A percentile compares a stretch with the other conserved stretches of the same genome.
Evolutionary conservation across 352 stramenopile species (phyloP).

Genomic region (Phytophthora nicotianae): DNA sequence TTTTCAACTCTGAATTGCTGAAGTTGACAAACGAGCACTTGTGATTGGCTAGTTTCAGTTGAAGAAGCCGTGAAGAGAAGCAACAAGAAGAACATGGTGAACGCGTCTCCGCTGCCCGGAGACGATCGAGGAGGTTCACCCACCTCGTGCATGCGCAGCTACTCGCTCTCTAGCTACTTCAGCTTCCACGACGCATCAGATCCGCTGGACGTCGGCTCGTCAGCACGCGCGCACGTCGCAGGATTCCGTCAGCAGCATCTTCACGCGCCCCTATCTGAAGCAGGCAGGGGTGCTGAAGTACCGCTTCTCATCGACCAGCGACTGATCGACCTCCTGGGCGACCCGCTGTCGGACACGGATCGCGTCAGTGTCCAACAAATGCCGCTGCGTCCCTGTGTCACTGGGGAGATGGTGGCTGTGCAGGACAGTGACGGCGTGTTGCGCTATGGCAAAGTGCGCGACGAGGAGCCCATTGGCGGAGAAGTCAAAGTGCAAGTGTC

Average conservation of each 20-base stretch:
- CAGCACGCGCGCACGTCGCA: not conserved
- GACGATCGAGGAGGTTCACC: constrained; percentile 9
- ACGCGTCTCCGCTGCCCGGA: constrained; percentile 12
- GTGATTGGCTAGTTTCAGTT: constrained; percentile 10
- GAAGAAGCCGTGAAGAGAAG: constrained; percentile 21
- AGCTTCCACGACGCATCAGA: not conserved
- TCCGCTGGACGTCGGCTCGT: not conserved
- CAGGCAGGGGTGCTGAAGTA: not conserved
- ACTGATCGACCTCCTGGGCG: constrained; percentile 35
- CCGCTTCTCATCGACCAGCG: constrained; percentile 31
- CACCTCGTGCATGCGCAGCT: constrained; percentile 18
- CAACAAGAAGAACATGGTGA: constrained; percentile 19
- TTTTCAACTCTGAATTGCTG: not conserved
- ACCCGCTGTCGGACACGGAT: constrained; percentile 41
- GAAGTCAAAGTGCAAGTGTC: constrained; percentile 53
- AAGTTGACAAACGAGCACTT: not conserved
- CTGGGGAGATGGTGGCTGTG: constrained; percentile 59
- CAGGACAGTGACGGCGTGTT: constrained; percentile 30
- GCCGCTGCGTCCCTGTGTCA: constrained; percentile 44
- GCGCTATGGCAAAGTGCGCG: constrained; percentile 46
- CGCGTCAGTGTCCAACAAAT: constrained; percentile 30
- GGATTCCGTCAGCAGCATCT: not conserved
- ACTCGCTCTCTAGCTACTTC: not conserved
- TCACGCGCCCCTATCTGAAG: not conserved
- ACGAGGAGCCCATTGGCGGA: constrained; percentile 25